These are phyloP conservation scores for Chiua virens DNA, from an alignment of 768 basidiomycete species.

Conservation along the genomic window DNA sequence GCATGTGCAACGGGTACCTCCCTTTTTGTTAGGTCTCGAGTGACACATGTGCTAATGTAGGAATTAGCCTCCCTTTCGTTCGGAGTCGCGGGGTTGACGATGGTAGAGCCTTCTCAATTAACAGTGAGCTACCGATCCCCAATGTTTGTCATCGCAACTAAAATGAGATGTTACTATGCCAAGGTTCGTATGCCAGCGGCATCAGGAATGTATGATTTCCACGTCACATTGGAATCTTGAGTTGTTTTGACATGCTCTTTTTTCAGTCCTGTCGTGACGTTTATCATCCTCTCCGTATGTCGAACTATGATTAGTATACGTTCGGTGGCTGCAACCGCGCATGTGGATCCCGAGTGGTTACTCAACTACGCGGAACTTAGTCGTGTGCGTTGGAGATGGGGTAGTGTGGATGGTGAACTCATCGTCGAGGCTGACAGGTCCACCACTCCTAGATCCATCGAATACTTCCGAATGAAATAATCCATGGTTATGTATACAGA, in stretches of 20 bases:
- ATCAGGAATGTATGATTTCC: constrained; percentile 1
- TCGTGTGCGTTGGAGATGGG: constrained; percentile 24
- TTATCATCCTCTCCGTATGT: constrained; percentile 29
- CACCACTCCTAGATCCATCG: not conserved
- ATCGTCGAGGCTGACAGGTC: constrained; percentile 2
- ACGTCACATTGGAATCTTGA: not conserved
- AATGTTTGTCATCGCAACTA: not conserved
- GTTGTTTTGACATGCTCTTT: not conserved
- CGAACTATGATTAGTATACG: constrained; percentile 41
- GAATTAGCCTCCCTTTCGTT: constrained; percentile 2
- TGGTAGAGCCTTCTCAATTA: constrained; percentile 10
- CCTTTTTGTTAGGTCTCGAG: not conserved
- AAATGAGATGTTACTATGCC: not conserved
- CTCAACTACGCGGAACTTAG: constrained; percentile 47
- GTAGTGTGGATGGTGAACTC: constrained; percentile 4
- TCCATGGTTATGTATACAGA: no score
- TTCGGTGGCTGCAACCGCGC: constrained; percentile 41
- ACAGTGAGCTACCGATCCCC: not conserved
- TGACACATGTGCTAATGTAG: not conserved
- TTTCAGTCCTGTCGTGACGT: constrained; percentile 2
- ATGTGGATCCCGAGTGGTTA: constrained; percentile 43
- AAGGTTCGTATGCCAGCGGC: constrained; percentile 3
- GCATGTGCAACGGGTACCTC: constrained; percentile 3
- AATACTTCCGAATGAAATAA: not conserved
- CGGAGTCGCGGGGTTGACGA: constrained; percentile 3